phyloP scores from a whole-genome alignment of 345 rosid genomes.

The Eucalyptus paniculata region DNA sequence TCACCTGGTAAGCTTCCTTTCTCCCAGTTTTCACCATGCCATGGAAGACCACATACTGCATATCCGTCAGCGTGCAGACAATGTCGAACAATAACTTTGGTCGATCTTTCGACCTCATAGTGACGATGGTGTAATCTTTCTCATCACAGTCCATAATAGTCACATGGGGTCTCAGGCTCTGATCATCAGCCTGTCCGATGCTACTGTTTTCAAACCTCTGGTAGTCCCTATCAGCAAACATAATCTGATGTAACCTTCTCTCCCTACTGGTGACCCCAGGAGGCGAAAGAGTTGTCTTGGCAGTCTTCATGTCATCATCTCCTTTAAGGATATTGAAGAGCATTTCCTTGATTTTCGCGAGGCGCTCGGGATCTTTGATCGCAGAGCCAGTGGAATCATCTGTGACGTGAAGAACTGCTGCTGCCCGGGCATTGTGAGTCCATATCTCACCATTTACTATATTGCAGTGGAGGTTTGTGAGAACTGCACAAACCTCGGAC shows the following conservation, averaged over 20 bases:
- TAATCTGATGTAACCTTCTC: constrained; percentile 35
- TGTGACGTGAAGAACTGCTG: constrained; percentile 23
- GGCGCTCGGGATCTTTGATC: constrained; percentile 17
- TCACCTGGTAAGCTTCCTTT: constrained; percentile 40
- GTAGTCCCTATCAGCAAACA: constrained; percentile 40
- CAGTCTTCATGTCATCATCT: not conserved
- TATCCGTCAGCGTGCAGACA: constrained; percentile 28
- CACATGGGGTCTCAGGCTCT: constrained; percentile 9
- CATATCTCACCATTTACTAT: constrained; percentile 36
- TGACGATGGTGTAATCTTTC: constrained; percentile 23
- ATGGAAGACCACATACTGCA: constrained; percentile 44
- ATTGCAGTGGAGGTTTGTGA: constrained; percentile 31
- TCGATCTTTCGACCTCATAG: constrained; percentile 20
- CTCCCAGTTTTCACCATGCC: constrained; percentile 22
- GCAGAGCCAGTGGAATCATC: constrained; percentile 19
- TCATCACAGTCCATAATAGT: constrained; percentile 23
- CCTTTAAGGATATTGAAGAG: constrained; percentile 20
- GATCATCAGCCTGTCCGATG: not conserved
- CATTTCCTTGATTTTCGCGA: constrained; percentile 17
- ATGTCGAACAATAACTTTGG: constrained; percentile 33
- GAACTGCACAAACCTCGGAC: constrained; percentile 35
- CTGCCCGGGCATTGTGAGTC: constrained; percentile 39
- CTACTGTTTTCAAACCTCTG: not conserved
- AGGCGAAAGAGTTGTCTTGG: constrained; percentile 13
- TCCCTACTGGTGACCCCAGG: constrained; percentile 7